Percentiles rank a stretch among this genome's conserved stretches.
Conservation (phyloP, 805 yeast species). For the Candida chauliodis region DNA sequence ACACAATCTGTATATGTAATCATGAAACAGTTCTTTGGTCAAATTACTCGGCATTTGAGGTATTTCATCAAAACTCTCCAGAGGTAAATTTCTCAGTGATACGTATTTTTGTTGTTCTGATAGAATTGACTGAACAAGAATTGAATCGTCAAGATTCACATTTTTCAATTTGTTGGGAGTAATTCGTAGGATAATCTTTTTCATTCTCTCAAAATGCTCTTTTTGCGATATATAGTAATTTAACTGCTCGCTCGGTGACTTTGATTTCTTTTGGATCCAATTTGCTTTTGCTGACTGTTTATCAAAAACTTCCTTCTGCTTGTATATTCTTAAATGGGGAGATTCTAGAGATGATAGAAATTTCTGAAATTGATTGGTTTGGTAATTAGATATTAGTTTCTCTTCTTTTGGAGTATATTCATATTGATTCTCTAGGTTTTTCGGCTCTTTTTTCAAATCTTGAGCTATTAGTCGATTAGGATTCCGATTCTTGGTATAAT, state of each 20-base stretch:
- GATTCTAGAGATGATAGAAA: slow-evolving; percentile 34
- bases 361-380: slow-evolving; percentile 23
- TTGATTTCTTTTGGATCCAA: slow-evolving; percentile 20
- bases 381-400: slow-evolving; percentile 14
- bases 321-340: slow-evolving; percentile 29
- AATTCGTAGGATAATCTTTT: slow-evolving; percentile 25
- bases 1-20: slow-evolving; percentile 35
- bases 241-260: slow-evolving; percentile 18
- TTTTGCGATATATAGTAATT: slow-evolving; percentile 26
- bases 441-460: neutral
- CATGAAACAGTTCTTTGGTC: slow-evolving; percentile 24
- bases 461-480: neutral
- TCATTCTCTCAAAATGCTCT: slow-evolving; percentile 28
- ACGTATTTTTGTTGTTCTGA: slow-evolving; percentile 18
- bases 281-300: slow-evolving; percentile 20
- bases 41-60: slow-evolving; percentile 31
- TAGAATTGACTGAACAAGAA: slow-evolving; percentile 15
- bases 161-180: slow-evolving; percentile 29
- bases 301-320: slow-evolving; percentile 24
- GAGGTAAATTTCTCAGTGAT: neutral
- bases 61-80: slow-evolving; percentile 17
- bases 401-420: neutral
- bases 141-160: slow-evolving; percentile 12
- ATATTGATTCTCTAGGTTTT: neutral
- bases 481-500: slow-evolving; percentile 6